A percentile compares a stretch with the other conserved stretches of the same genome.
These are phyloP conservation scores for Arabis hirsuta DNA, from an alignment of 345 rosid species.

Conservation along the genomic window DNA sequence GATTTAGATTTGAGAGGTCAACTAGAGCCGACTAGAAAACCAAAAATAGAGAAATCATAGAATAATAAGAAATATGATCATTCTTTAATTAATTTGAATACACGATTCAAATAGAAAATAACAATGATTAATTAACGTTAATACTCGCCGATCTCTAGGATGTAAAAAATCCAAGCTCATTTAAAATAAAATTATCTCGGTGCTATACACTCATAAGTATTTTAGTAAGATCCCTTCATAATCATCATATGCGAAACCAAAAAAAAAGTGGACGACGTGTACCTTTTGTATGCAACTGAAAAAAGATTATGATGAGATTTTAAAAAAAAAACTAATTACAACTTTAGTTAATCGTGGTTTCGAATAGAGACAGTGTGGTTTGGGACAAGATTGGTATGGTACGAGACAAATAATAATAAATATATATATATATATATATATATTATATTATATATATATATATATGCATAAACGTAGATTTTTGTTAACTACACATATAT, in stretches of 20 bases:
- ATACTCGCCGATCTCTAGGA: neutral
- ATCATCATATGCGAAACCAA: neutral
- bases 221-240: neutral
- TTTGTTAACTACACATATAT: too few species aligned
- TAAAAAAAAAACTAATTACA: too few species aligned
- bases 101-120: neutral
- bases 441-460: too few species aligned
- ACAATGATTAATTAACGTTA: constrained; percentile 15
- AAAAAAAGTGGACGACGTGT: neutral
- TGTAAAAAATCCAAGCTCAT: neutral
- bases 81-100: too few species aligned
- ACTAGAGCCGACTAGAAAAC: neutral
- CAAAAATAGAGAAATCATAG: neutral
- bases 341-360: too few species aligned
- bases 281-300: neutral
- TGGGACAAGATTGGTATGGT: too few species aligned
- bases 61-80: too few species aligned
- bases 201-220: constrained; percentile 2
- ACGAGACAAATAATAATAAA: too few species aligned
- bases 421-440: too few species aligned
- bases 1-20: neutral
- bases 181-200: constrained; percentile 1
- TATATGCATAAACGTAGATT: too few species aligned
- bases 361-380: too few species aligned
- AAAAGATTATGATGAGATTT: too few species aligned